These are phyloP conservation scores for Pyronema omphalodes DNA, from an alignment of 495 filamentous ascomycete species.

Conservation along the genomic window DNA sequence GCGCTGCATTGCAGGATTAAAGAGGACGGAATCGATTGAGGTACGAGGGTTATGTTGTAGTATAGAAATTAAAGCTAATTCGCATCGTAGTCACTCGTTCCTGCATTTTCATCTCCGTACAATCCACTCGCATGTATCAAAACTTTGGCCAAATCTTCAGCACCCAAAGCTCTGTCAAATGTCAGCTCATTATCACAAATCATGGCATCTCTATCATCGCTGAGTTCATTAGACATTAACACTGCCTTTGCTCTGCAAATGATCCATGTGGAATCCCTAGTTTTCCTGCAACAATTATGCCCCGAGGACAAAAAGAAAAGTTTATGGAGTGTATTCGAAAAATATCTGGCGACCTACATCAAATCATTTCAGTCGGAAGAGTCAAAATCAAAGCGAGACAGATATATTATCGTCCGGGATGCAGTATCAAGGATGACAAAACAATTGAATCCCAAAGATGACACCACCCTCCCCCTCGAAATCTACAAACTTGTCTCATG, in stretches of 20 bases:
- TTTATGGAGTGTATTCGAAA: neutral
- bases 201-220: constrained; percentile 12
- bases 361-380: constrained; percentile 12
- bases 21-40: constrained; percentile 17
- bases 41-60: neutral
- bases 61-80: constrained; percentile 6
- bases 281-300: neutral
- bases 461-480: constrained; percentile 13
- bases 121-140: constrained; percentile 14
- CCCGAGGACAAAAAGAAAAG: neutral
- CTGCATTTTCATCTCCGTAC: constrained; percentile 11
- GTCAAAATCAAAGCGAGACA: constrained; percentile 9
- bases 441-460: constrained; percentile 6
- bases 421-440: constrained; percentile 8
- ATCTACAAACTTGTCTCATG: constrained; percentile 13
- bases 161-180: constrained; percentile 13
- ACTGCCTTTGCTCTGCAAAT: neutral
- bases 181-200: constrained; percentile 15
- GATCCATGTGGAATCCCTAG: neutral
- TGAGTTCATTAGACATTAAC: neutral
- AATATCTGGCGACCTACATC: constrained; percentile 9
- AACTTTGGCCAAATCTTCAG: constrained; percentile 13
- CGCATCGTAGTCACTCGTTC: constrained; percentile 12
- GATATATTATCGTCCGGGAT: constrained; percentile 15
- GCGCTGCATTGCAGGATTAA: constrained; percentile 20